A percentile compares a stretch with the other conserved stretches of the same genome.
phyloP scores from a whole-genome alignment of 2,329 filamentous ascomycete species.

The Albifimbria verrucaria region DNA sequence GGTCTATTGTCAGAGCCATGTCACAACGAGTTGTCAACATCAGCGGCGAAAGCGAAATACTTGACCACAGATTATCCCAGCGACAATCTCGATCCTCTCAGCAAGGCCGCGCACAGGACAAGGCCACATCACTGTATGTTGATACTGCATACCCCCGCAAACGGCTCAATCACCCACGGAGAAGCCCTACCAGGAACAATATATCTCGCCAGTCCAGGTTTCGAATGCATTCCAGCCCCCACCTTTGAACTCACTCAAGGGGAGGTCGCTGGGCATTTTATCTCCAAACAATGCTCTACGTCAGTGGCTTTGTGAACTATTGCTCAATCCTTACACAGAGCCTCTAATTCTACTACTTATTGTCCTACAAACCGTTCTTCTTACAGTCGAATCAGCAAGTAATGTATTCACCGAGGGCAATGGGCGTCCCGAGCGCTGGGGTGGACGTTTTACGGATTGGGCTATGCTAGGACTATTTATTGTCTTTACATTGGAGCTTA shows the following conservation, averaged over 20 bases:
- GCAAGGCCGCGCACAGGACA: conserved; percentile 21
- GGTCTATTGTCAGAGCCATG: conserved; percentile 79
- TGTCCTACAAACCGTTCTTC: conserved; percentile 79
- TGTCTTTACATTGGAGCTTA: conserved; percentile 84
- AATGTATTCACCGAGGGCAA: conserved; percentile 65
- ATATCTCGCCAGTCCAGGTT: conserved; percentile 13
- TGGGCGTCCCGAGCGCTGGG: conserved; percentile 62
- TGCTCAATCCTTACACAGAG: conserved; percentile 85
- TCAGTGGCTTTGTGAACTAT: conserved; percentile 71
- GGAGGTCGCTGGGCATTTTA: conserved; percentile 83
- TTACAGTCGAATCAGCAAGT: conserved; percentile 76
- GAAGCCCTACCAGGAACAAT: conserved; percentile 32
- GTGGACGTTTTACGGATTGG: conserved; percentile 68
- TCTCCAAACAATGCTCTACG: conserved; percentile 73
- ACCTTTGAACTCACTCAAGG: conserved; percentile 71
- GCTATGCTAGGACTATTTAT: conserved; percentile 79
- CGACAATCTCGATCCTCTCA: conserved; percentile 54
- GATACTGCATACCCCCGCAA: conserved; percentile 53
- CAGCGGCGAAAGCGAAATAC: conserved; percentile 83
- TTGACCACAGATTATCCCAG: conserved; percentile 68
- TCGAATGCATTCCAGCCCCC: conserved; percentile 12
- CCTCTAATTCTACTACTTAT: conserved; percentile 85
- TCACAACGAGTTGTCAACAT: conserved; percentile 97
- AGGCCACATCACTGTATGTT: conserved; percentile 30
- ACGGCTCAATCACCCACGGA: conserved; percentile 41